These are phyloP conservation scores for Hansenula sp. DNA, from an alignment of 1,139 yeast species.

Conservation along the genomic window DNA sequence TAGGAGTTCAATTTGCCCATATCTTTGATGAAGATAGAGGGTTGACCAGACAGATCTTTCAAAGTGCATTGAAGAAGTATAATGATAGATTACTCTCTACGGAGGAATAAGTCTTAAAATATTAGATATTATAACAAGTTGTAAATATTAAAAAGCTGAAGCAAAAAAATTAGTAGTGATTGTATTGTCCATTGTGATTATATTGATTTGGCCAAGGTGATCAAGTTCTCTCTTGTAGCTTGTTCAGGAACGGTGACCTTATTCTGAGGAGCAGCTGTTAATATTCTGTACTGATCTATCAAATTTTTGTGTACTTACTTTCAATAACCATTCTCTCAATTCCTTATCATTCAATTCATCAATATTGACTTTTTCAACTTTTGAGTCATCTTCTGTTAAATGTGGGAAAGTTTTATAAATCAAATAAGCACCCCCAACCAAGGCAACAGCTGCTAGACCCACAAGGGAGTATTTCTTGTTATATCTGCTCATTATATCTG, in stretches of 20 bases:
- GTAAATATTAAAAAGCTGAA: slow-evolving; percentile 4
- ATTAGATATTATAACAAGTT: not conserved
- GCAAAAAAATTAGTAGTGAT: slow-evolving; percentile 13
- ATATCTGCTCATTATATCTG: slow-evolving; percentile 10
- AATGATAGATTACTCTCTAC: slow-evolving; percentile 8
- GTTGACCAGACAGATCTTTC: slow-evolving; percentile 44
- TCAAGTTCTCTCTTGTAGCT: slow-evolving; percentile 44
- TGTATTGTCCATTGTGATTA: slow-evolving; percentile 18
- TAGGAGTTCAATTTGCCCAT: slow-evolving; percentile 60
- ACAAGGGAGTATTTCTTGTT: slow-evolving; percentile 12
- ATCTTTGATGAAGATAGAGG: slow-evolving; percentile 43
- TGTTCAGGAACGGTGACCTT: slow-evolving; percentile 44
- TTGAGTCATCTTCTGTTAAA: slow-evolving; percentile 20
- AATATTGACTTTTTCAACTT: slow-evolving; percentile 9
- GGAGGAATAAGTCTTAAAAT: too few relatives aligned
- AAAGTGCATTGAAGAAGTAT: slow-evolving; percentile 41
- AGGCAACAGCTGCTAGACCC: slow-evolving; percentile 36
- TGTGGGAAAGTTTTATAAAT: slow-evolving; percentile 53
- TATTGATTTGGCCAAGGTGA: slow-evolving; percentile 44
- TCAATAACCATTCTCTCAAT: slow-evolving; percentile 33
- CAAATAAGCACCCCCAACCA: slow-evolving; percentile 41
- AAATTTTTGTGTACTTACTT: not conserved
- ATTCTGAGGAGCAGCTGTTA: slow-evolving; percentile 27
- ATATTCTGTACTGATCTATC: not conserved
- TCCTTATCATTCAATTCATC: slow-evolving; percentile 39